Conservation (phyloP, 2,329 filamentous ascomycete genomes). For the Remersonia thermophila region DNA sequence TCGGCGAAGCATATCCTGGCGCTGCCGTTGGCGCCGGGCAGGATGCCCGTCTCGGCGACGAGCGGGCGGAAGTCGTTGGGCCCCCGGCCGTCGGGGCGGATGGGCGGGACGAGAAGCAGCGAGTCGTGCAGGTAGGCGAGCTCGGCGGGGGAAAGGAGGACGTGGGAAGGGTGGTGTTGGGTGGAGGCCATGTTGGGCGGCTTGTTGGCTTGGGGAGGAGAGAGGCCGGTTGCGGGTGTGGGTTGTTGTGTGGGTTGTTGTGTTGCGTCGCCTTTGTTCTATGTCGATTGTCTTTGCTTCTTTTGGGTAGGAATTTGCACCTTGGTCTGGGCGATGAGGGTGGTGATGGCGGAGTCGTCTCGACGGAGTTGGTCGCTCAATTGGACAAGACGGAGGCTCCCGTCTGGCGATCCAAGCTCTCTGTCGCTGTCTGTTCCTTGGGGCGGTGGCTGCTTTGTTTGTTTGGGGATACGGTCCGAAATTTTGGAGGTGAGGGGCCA, state of each 20-base stretch:
- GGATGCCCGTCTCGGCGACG: slow-evolving; percentile 77
- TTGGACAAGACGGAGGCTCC: too few species aligned
- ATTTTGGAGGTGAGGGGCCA: slow-evolving; percentile 7
- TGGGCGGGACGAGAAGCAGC: slow-evolving; percentile 66
- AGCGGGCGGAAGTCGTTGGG: slow-evolving; percentile 83
- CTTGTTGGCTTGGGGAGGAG: not conserved
- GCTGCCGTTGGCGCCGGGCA: slow-evolving; percentile 83
- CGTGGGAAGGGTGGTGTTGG: slow-evolving; percentile 27
- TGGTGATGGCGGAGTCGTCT: too few species aligned
- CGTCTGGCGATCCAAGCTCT: too few species aligned
- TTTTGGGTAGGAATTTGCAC: too few species aligned
- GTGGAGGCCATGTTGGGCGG: not conserved
- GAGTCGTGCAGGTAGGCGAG: slow-evolving; percentile 89
- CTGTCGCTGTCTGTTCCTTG: not conserved
- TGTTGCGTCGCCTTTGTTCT: too few species aligned
- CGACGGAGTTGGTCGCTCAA: too few species aligned
- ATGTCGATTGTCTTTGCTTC: too few species aligned
- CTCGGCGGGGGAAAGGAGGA: slow-evolving; percentile 84
- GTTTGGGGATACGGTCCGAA: not conserved
- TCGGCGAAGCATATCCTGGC: slow-evolving; percentile 90
- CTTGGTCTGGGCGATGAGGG: too few species aligned
- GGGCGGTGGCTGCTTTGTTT: not conserved
- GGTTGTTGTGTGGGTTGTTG: not conserved
- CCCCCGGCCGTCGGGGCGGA: slow-evolving; percentile 76
- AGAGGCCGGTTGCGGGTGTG: not conserved